Conservation (phyloP, 108 stramenopile genomes). For the Pelagomonas calceolata region DNA sequence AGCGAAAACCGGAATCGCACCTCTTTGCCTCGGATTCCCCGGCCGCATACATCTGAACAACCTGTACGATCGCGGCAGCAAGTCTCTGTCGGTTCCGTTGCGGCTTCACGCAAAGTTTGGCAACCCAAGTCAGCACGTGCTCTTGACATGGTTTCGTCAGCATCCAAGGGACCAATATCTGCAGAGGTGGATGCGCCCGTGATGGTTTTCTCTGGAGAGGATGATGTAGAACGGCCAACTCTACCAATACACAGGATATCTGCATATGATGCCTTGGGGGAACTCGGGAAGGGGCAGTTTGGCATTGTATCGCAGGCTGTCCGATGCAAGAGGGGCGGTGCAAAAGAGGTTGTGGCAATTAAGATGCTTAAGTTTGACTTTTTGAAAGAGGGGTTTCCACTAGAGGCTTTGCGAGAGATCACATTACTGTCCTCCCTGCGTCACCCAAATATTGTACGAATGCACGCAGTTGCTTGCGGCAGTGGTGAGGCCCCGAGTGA, state of each 20-base stretch:
- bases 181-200: background rate
- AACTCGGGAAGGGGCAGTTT: background rate
- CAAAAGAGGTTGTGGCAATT: background rate
- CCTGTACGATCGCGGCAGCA: too few species aligned
- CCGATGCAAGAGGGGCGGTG: background rate
- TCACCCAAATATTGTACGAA: background rate
- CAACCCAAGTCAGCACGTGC: background rate
- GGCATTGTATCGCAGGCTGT: background rate
- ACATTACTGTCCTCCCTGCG: background rate
- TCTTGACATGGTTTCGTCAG: background rate
- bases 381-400: background rate
- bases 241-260: background rate
- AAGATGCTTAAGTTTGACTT: background rate
- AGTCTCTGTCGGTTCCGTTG: too few species aligned
- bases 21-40: too few species aligned
- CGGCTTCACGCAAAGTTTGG: background rate
- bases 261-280: background rate
- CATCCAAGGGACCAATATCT: background rate
- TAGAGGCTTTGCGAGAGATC: background rate
- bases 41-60: too few species aligned
- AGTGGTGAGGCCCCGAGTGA: background rate
- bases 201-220: background rate
- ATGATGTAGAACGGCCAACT: background rate
- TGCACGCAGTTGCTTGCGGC: background rate
- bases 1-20: too few species aligned